A percentile compares a stretch with the other conserved stretches of the same genome.
Evolutionary conservation across 345 rosid species (phyloP).

Genomic region (Citropsis articulata): DNA sequence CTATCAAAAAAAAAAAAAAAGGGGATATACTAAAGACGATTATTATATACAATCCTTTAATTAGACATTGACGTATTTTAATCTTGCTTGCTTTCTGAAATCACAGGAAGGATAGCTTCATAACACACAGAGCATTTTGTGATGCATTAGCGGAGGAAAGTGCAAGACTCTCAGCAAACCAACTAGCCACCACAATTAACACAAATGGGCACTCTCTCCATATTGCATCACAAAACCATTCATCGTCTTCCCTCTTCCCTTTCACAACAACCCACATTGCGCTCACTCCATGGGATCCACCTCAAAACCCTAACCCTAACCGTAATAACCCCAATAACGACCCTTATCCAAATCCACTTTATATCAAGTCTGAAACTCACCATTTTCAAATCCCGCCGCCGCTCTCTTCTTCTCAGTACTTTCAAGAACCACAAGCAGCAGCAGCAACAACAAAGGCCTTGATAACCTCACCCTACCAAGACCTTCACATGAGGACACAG

Average conservation of each 20-base stretch:
- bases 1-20: not conserved
- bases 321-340: not conserved
- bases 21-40: too few relatives aligned
- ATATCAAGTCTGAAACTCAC: slow-evolving; percentile 41
- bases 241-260: slow-evolving; percentile 31
- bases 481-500: slow-evolving; percentile 22
- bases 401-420: slow-evolving; percentile 18
- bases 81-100: slow-evolving; percentile 1
- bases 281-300: slow-evolving; percentile 28
- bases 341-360: slow-evolving; percentile 16
- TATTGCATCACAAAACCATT: slow-evolving; percentile 14
- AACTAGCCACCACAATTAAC: slow-evolving; percentile 22
- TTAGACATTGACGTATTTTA: not conserved
- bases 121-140: slow-evolving; percentile 92
- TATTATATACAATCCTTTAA: not conserved
- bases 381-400: slow-evolving; percentile 27
- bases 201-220: slow-evolving; percentile 20
- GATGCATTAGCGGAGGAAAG: slow-evolving; percentile 91
- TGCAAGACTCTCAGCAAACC: slow-evolving; percentile 61
- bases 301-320: slow-evolving; percentile 49
- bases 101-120: slow-evolving; percentile 92
- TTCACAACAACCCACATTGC: slow-evolving; percentile 25
- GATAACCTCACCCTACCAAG: slow-evolving; percentile 33
- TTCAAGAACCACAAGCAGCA: slow-evolving; percentile 23
- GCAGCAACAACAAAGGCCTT: not conserved